Base-by-base conservation (phyloP, 352 stramenopile genomes). In the Globisporangium alternatum region DNA sequence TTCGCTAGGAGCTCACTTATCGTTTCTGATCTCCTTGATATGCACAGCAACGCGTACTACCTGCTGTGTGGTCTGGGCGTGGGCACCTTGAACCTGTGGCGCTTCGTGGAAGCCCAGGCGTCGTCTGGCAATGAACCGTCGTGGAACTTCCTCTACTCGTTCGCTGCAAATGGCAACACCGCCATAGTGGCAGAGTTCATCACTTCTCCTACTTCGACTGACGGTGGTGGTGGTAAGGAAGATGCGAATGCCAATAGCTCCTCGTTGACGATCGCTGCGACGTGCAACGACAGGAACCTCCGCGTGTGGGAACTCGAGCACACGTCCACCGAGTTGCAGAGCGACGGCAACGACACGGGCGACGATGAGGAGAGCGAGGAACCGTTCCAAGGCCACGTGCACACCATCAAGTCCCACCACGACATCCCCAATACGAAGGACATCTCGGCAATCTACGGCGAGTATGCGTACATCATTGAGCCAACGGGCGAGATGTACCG, bases 41-140 rank as follows among this genome's bases (percentile, higher is more conserved):
- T 58, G 35, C 22, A 25, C 22, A 83, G 74, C 21, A 75, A 75
- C 65, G 76, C 80, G 19, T 95, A 95, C 68, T 95, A 89, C 51
- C 52, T 95, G 10, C 37, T 93, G 22, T 84, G 73, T 51, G 86
- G 86, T 8, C 76, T 95, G 9, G 86, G 86, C 44, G 74, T 95
- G 54, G 81, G 80, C 12, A 88, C 68, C 7, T 62, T 93, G 25
- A 76, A 91, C 56, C 52, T 95, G 43, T 95, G 84, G 86, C 84
- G 80, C 19, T 95, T 93, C 51, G 68, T 81, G 3, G 81, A 90
- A 55, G 66, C 76, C 5, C 37, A 45, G 21, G 59, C 37, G 0
- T 61, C 70, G 5, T 56, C 75, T 3, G 52, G 31, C 4, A 45
- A 17, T 6, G 56, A 76, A 5, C 76, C 80, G 3, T 71, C 69